These are phyloP conservation scores for Alternaria sp. DNA, from an alignment of 2,329 filamentous ascomycete genomes.

Conservation along the genomic window DNA sequence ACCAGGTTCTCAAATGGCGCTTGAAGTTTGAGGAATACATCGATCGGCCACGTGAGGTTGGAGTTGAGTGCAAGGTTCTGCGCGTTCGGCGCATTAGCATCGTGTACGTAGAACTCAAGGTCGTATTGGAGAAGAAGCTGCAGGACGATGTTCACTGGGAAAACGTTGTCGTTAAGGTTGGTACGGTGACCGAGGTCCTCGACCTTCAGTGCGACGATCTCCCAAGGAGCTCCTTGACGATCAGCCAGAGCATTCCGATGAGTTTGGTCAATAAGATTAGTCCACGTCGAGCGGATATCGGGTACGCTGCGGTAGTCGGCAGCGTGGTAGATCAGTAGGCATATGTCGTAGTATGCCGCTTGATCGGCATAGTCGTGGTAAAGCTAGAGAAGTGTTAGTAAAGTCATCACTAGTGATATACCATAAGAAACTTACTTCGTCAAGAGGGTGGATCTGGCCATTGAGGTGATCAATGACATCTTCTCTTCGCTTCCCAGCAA, in stretches of 20 bases:
- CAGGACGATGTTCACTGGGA: slow-evolving; percentile 58
- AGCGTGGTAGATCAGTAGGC: slow-evolving; percentile 87
- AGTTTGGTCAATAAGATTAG: slow-evolving; percentile 76
- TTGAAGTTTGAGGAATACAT: slow-evolving; percentile 70
- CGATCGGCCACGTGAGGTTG: slow-evolving; percentile 66
- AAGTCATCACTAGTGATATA: not conserved
- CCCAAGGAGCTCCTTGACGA: slow-evolving; percentile 68
- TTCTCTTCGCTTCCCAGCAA: slow-evolving; percentile 68
- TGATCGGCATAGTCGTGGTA: slow-evolving; percentile 92
- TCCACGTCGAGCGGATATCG: slow-evolving; percentile 86
- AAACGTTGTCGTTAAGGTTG: slow-evolving; percentile 63
- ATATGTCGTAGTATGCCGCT: slow-evolving; percentile 92
- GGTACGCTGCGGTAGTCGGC: slow-evolving; percentile 90
- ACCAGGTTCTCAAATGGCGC: slow-evolving; percentile 69
- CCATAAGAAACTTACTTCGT: slow-evolving; percentile 67
- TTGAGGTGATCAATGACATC: slow-evolving; percentile 75
- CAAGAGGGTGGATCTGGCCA: slow-evolving; percentile 78
- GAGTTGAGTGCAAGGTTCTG: slow-evolving; percentile 28
- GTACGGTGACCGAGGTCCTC: slow-evolving; percentile 65
- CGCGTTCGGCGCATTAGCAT: slow-evolving; percentile 21
- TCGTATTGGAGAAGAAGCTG: slow-evolving; percentile 49
- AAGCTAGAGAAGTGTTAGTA: slow-evolving; percentile 63
- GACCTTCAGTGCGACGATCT: slow-evolving; percentile 70
- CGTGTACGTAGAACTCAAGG: slow-evolving; percentile 61
- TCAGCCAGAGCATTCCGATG: slow-evolving; percentile 58